These are phyloP conservation scores for Zygosaccharomyces pseudobailii DNA, from an alignment of 1,139 yeast species.

Conservation along the genomic window DNA sequence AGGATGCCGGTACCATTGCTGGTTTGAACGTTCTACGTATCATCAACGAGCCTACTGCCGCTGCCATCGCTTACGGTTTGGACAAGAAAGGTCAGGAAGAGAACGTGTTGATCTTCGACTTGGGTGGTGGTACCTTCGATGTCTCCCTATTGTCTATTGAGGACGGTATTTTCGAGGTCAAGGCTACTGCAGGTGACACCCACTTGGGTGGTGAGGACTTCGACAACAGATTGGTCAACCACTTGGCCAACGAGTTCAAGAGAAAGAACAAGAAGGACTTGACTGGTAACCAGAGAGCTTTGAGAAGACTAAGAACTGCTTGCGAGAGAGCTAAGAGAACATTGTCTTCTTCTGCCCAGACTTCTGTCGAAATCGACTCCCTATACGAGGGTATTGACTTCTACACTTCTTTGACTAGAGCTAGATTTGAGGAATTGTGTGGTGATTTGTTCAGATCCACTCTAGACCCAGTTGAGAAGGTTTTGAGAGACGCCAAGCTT, in stretches of 20 bases:
- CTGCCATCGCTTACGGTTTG: slow-evolving; percentile 98
- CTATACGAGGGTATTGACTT: slow-evolving; percentile 92
- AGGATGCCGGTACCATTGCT: slow-evolving; percentile 98
- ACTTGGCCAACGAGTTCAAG: slow-evolving; percentile 78
- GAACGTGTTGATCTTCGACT: slow-evolving; percentile 90
- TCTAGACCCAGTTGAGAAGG: slow-evolving; percentile 81
- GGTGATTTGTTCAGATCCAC: slow-evolving; percentile 81
- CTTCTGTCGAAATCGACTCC: slow-evolving; percentile 86
- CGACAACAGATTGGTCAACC: slow-evolving; percentile 75
- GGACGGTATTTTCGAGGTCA: slow-evolving; percentile 98
- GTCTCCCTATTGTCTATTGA: slow-evolving; percentile 92
- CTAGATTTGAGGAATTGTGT: slow-evolving; percentile 86
- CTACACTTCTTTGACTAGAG: slow-evolving; percentile 80
- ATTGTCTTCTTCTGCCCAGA: slow-evolving; percentile 79
- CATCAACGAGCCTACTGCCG: slow-evolving; percentile 98
- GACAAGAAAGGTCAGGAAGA: slow-evolving; percentile 86
- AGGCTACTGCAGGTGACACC: slow-evolving; percentile 99
- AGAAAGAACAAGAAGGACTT: slow-evolving; percentile 77
- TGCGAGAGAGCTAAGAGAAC: slow-evolving; percentile 93
- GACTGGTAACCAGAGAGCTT: slow-evolving; percentile 71
- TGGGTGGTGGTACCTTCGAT: slow-evolving; percentile 99
- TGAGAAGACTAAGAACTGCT: slow-evolving; percentile 86
- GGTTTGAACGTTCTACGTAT: slow-evolving; percentile 96
- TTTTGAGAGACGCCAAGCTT: slow-evolving; percentile 72
- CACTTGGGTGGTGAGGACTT: slow-evolving; percentile 65